These are phyloP conservation scores for Cenchrus americanus DNA, from an alignment of 176 grass and related monocot species.

Conservation along the genomic window DNA sequence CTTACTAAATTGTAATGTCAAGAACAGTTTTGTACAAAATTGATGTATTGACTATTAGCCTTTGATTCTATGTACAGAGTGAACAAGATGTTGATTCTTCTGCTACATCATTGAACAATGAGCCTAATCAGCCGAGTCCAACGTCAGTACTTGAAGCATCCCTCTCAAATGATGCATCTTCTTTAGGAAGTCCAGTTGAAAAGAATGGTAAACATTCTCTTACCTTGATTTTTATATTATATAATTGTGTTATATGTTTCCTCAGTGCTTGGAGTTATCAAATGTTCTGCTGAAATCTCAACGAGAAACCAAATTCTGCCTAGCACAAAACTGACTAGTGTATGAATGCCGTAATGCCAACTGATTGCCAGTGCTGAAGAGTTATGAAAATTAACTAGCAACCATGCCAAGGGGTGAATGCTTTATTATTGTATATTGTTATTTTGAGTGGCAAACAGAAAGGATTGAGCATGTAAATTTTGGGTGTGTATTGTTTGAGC, in stretches of 20 bases:
- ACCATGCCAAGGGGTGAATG: neutral
- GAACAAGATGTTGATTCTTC: constrained; percentile 40
- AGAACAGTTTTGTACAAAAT: constrained; percentile 7
- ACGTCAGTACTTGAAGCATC: constrained; percentile 67
- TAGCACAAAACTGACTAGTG: neutral
- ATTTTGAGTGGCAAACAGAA: neutral
- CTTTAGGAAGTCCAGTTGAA: constrained; percentile 53
- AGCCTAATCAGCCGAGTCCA: constrained; percentile 65
- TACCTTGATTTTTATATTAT: neutral
- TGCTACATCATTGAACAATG: constrained; percentile 25
- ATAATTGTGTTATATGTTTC: neutral
- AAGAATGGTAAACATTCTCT: constrained; percentile 48
- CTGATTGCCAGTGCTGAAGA: neutral
- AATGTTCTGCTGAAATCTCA: neutral
- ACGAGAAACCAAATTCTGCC: neutral
- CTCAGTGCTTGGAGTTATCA: neutral
- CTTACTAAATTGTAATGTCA: neutral
- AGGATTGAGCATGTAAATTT: neutral
- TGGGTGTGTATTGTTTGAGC: too few species aligned
- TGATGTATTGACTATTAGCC: neutral
- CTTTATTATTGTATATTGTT: neutral
- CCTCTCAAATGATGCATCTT: constrained; percentile 71
- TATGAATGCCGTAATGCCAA: neutral
- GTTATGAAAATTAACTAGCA: neutral
- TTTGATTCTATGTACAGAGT: constrained; percentile 47